Percentiles rank a stretch among this genome's conserved stretches.
Evolutionary conservation across 306 rosid genomes (phyloP).

Genomic region (Sesbania bispinosa): DNA sequence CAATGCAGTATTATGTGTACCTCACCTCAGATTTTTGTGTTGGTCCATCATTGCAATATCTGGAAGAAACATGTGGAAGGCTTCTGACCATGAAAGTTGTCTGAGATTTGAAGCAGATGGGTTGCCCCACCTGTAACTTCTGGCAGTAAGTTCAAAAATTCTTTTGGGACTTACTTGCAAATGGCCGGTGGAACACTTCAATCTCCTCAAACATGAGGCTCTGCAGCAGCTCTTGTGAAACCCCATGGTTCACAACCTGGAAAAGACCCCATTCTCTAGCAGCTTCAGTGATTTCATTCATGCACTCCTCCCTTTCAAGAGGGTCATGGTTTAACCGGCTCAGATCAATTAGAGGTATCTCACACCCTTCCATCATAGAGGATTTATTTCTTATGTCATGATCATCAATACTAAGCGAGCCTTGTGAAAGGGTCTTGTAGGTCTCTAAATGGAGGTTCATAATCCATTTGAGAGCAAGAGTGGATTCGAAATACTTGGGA

Average conservation of each 20-base stretch:
- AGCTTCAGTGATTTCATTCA: constrained; percentile 48
- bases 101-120: constrained; percentile 39
- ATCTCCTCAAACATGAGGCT: constrained; percentile 40
- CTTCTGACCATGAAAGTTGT: constrained; percentile 76
- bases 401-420: not conserved
- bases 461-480: constrained; percentile 41
- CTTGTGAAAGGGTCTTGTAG: constrained; percentile 34
- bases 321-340: constrained; percentile 19
- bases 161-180: constrained; percentile 29
- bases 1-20: not conserved
- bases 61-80: constrained; percentile 47
- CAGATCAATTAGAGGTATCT: constrained; percentile 61
- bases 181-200: constrained; percentile 47
- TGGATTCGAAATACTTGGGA: not conserved
- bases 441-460: constrained; percentile 61
- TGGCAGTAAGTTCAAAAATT: constrained; percentile 39
- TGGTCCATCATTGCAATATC: constrained; percentile 41
- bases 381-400: not conserved
- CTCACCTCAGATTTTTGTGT: constrained; percentile 44
- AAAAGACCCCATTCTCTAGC: constrained; percentile 70
- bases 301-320: constrained; percentile 43
- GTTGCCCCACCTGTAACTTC: constrained; percentile 68
- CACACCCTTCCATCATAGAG: constrained; percentile 30
- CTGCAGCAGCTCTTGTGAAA: constrained; percentile 38
- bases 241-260: constrained; percentile 67